These are phyloP conservation scores for Gossypium anomalum DNA, from an alignment of 345 rosid species.

Conservation along the genomic window DNA sequence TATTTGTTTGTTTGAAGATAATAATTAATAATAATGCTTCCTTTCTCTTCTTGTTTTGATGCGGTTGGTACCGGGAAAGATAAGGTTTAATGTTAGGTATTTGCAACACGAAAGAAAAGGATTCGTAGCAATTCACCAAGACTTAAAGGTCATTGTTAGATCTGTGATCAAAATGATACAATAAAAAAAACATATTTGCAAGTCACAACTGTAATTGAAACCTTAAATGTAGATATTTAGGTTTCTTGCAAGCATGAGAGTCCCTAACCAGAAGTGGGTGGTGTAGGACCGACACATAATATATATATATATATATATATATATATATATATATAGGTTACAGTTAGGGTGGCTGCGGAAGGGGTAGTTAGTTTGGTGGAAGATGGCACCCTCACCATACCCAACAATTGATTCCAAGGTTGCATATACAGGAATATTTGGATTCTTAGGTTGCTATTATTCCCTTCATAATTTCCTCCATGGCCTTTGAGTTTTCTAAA, in stretches of 20 bases:
- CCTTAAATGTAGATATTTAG: background rate
- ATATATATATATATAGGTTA: slow-evolving; percentile 14
- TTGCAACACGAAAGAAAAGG: background rate
- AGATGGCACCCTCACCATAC: background rate
- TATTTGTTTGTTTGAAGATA: background rate
- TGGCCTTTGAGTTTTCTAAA: background rate
- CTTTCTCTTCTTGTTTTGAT: background rate
- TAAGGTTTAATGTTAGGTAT: slow-evolving; percentile 11
- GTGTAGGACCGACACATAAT: slow-evolving; percentile 31
- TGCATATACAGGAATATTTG: slow-evolving; percentile 7
- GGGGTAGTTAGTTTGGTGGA: slow-evolving; percentile 1
- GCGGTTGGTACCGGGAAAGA: slow-evolving; percentile 10
- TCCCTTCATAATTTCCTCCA: background rate
- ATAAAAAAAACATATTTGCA: too few relatives aligned
- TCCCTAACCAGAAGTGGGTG: slow-evolving; percentile 22
- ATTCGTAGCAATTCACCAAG: too few relatives aligned
- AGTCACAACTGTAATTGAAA: too few relatives aligned
- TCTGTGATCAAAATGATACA: too few relatives aligned
- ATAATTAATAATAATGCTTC: slow-evolving; percentile 4
- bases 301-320: slow-evolving; percentile 13
- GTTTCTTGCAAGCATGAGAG: slow-evolving; percentile 11
- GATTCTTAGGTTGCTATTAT: background rate
- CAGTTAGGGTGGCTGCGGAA: slow-evolving; percentile 2
- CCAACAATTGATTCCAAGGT: slow-evolving; percentile 10
- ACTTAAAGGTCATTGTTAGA: too few relatives aligned